Conservation (phyloP, 305 asterid genomes). For the Fraxinus floribunda region DNA sequence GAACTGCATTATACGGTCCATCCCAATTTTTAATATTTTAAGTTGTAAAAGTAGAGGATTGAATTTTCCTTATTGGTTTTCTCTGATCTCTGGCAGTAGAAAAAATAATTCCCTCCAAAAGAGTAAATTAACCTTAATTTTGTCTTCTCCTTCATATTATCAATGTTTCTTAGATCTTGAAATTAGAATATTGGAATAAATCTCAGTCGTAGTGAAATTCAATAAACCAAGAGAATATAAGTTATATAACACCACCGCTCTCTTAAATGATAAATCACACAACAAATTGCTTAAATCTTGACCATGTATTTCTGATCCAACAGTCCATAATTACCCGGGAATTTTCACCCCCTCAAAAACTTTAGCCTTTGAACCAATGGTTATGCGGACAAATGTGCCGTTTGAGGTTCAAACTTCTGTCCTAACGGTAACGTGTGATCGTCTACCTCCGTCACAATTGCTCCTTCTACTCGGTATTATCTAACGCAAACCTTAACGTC, state of each 20-base stretch:
- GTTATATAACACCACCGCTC: conserved; percentile 11
- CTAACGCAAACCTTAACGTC: conserved; percentile 34
- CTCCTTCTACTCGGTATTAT: background rate
- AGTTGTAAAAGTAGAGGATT: background rate
- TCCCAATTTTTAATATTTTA: background rate
- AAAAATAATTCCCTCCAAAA: background rate
- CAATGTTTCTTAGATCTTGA: background rate
- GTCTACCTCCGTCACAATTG: conserved; percentile 45
- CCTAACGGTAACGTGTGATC: conserved; percentile 60
- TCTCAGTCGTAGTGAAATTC: background rate
- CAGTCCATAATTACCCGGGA: conserved; percentile 50
- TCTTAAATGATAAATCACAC: conserved; percentile 7
- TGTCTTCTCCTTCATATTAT: background rate
- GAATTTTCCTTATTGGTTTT: background rate
- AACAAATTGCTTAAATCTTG: conserved; percentile 17
- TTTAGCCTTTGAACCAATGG: conserved; percentile 26
- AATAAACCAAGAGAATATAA: background rate
- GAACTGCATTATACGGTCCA: background rate
- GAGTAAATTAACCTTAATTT: background rate
- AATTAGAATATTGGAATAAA: background rate
- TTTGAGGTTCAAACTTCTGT: conserved; percentile 84
- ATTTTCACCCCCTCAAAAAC: conserved; percentile 20
- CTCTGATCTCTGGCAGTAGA: background rate
- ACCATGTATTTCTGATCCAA: conserved; percentile 2
- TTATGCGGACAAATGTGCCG: conserved; percentile 49